Evolutionary conservation across 179 eudicot species (phyloP), one percentile per base, ranked within the genome.

Genomic region (Pouteria campechiana): DNA sequence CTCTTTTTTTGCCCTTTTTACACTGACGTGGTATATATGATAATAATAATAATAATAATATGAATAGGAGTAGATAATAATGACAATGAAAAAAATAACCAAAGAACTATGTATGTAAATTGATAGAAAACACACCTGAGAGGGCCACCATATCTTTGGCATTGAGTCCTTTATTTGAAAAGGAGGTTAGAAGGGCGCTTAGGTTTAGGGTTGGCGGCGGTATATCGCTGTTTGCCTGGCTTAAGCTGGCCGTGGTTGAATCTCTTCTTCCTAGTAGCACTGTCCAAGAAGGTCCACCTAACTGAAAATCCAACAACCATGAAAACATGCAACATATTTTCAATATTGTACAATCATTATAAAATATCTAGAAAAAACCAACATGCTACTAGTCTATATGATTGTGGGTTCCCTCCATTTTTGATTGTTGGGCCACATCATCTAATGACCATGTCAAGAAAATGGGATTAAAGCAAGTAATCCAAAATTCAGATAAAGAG

Each of bases 141-240:
- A 77, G 85, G n/a, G 75, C 73, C 3, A 77, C 85, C 65, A 77
- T 30, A 41, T 77, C 77, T 1, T 55, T 45, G 13, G 69, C 33
- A 6, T 52, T 45, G 46, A 77, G 63, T 24, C 80, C 85, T 41
- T 62, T 54, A 55, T 55, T 70, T 2, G 80, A 50, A 54, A 77
- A 77, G 52, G 56, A 11, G 11, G 75, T 18, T 14, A 67, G 60
- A 50, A 77, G 77, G 23, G 37, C 63, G 32, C 51, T 58, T 0
- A 77, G 70, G 31, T 32, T 64, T 45, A 41, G 12, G 20, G 39
- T 48, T 6, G 75, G 67, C 1, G 44, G 58, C 0, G 80, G 80
- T 18, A 73, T 46, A 48, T 54, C 34, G 31, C 20, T 23, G 37
- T 69, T 61, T 1, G 67, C 80, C 3, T 56, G 64, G 40, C 38